These are phyloP conservation scores for Didymella pomorum DNA, from an alignment of 2,329 filamentous ascomycete species.

Conservation along the genomic window DNA sequence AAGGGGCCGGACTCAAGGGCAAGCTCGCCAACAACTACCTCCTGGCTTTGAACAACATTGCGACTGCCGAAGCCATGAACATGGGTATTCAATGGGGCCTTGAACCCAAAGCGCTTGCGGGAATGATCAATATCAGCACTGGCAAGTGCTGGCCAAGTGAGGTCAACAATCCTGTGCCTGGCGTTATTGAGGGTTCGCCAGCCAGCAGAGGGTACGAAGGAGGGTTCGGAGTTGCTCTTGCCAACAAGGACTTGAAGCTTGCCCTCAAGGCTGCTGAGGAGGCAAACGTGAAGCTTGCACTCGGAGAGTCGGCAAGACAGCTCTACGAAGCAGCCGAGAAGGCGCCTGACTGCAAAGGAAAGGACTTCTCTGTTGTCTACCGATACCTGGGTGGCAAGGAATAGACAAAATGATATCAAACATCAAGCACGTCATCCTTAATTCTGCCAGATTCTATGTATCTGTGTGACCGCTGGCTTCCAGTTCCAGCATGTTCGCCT, in stretches of 20 bases:
- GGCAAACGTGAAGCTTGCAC: slow-evolving; percentile 53
- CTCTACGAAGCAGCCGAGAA: slow-evolving; percentile 57
- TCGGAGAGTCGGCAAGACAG: slow-evolving; percentile 56
- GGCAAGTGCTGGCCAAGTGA: slow-evolving; percentile 97
- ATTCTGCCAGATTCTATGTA: background rate
- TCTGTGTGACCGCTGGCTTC: background rate
- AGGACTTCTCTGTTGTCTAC: slow-evolving; percentile 61
- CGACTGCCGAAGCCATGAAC: slow-evolving; percentile 72
- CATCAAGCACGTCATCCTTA: background rate
- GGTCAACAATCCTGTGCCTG: slow-evolving; percentile 92
- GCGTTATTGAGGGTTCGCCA: slow-evolving; percentile 79
- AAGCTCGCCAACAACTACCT: slow-evolving; percentile 99
- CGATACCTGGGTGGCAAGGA: slow-evolving; percentile 59
- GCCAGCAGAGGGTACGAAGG: slow-evolving; percentile 73
- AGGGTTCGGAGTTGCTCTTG: slow-evolving; percentile 60
- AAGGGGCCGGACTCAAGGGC: slow-evolving; percentile 85
- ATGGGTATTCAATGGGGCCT: slow-evolving; percentile 70
- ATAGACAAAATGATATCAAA: slow-evolving; percentile 35
- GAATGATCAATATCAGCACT: slow-evolving; percentile 91
- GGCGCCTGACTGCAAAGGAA: slow-evolving; percentile 56
- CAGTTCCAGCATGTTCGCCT: background rate
- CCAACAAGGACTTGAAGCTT: slow-evolving; percentile 60
- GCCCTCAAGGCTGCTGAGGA: slow-evolving; percentile 58
- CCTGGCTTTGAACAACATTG: slow-evolving; percentile 89
- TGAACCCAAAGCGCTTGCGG: slow-evolving; percentile 73